Conservation (phyloP, 352 stramenopile species). For the Phytophthora fragariaefolia region DNA sequence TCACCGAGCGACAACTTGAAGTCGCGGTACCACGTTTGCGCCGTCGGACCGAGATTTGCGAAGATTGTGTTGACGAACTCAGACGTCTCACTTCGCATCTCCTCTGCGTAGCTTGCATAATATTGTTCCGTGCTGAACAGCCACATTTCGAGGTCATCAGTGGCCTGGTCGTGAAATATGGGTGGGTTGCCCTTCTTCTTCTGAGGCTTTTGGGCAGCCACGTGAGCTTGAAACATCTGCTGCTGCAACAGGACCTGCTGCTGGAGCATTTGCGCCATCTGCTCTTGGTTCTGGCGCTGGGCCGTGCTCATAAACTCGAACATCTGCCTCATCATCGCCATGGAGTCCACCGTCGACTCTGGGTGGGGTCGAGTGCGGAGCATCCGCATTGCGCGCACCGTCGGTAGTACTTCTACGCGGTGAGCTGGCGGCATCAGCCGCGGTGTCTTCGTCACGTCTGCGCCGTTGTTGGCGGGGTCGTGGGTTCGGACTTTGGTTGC, state of each 20-base stretch:
- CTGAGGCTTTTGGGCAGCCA: slow-evolving; percentile 3
- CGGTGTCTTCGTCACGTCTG: not conserved
- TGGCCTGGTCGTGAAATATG: not conserved
- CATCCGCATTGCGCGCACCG: too few species aligned
- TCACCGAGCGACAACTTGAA: slow-evolving; percentile 17
- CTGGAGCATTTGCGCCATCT: slow-evolving; percentile 13
- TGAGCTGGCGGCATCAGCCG: too few species aligned
- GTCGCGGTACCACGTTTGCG: slow-evolving; percentile 14
- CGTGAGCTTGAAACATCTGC: slow-evolving; percentile 16
- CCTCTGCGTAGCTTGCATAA: not conserved
- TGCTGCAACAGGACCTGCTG: slow-evolving; percentile 19
- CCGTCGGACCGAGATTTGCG: slow-evolving; percentile 4
- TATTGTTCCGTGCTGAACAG: slow-evolving; percentile 14
- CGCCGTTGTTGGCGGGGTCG: too few species aligned
- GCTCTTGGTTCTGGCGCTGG: slow-evolving; percentile 7
- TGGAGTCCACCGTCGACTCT: too few species aligned
- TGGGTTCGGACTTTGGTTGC: too few species aligned
- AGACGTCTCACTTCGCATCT: not conserved
- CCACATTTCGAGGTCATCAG: slow-evolving; percentile 5
- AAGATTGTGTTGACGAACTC: slow-evolving; percentile 15
- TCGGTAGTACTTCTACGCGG: too few species aligned
- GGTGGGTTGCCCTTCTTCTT: slow-evolving; percentile 10
- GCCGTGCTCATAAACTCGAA: too few species aligned
- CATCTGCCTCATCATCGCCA: too few species aligned
- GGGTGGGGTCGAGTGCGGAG: too few species aligned